Evolutionary conservation across 768 basidiomycete species (phyloP).

Genomic region (Psilocybe subaeruginosa): DNA sequence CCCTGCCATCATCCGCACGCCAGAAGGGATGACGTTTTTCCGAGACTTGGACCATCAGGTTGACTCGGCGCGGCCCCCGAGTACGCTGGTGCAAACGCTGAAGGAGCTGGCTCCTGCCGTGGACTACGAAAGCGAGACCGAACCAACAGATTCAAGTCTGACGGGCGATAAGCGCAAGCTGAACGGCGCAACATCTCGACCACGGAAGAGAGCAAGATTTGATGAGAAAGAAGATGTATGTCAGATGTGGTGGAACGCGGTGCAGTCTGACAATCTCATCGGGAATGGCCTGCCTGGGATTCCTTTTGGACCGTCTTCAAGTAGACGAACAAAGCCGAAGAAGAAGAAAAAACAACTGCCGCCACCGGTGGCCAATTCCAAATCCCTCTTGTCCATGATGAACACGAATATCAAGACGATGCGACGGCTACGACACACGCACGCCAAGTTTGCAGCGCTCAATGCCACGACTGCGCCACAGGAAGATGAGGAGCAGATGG

Average conservation of each 20-base stretch:
- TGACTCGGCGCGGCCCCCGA: conserved; percentile 26
- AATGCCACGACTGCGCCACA: conserved; percentile 33
- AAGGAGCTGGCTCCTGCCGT: conserved; percentile 36
- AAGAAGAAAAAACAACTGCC: conserved; percentile 8
- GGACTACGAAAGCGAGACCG: conserved; percentile 37
- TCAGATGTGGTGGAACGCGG: conserved; percentile 78
- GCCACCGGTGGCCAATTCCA: conserved; percentile 29
- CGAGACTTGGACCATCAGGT: conserved; percentile 58
- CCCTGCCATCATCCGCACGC: conserved; percentile 70
- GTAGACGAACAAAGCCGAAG: conserved; percentile 11
- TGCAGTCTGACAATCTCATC: conserved; percentile 62
- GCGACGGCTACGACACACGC: conserved; percentile 71
- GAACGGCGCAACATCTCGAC: conserved; percentile 45
- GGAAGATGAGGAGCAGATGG: conserved; percentile 41
- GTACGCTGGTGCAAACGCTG: conserved; percentile 31
- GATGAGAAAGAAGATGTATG: conserved; percentile 47
- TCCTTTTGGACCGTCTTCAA: conserved; percentile 40
- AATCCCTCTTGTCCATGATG: conserved; percentile 68
- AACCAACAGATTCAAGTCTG: conserved; percentile 10
- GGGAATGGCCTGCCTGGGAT: conserved; percentile 67
- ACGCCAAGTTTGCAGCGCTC: conserved; percentile 70
- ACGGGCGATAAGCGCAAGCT: neutral
- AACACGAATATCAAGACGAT: conserved; percentile 78
- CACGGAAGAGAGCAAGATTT: conserved; percentile 65
- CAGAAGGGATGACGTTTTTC: conserved; percentile 75